Conservation (phyloP, 768 basidiomycete species). For the Daedalea quercina region DNA sequence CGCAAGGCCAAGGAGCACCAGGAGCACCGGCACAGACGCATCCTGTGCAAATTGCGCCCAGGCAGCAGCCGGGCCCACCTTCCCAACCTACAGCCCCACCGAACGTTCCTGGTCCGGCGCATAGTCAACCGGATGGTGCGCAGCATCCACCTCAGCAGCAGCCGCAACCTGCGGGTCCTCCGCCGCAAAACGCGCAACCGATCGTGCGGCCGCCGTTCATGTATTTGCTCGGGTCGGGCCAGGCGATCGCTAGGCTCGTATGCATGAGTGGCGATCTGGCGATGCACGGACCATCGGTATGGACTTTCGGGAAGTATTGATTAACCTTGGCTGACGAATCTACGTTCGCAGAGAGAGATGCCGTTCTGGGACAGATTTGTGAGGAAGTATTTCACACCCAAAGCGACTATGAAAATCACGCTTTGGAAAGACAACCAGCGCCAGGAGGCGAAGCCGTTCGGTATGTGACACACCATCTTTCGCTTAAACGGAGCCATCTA, state of each 20-base stretch:
- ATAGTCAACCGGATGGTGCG: neutral
- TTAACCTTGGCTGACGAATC: slow-evolving; percentile 2
- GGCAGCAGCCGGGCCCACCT: slow-evolving; percentile 4
- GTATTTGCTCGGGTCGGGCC: slow-evolving; percentile 44
- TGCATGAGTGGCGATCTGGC: slow-evolving; percentile 67
- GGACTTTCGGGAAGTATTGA: no score
- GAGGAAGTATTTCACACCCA: slow-evolving; percentile 62
- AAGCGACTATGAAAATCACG: slow-evolving; percentile 71
- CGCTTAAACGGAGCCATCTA: slow-evolving; percentile 2
- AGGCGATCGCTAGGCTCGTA: slow-evolving; percentile 56
- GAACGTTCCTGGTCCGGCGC: neutral
- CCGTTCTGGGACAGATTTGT: slow-evolving; percentile 64
- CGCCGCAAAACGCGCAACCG: neutral
- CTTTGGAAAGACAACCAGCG: slow-evolving; percentile 83
- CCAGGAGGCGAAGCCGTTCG: slow-evolving; percentile 78
- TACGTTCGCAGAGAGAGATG: slow-evolving; percentile 42
- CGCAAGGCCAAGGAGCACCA: slow-evolving; percentile 4
- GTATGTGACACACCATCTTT: slow-evolving; percentile 35
- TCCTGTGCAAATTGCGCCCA: slow-evolving; percentile 14
- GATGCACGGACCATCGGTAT: slow-evolving; percentile 39
- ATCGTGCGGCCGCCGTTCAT: neutral
- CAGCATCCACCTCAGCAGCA: slow-evolving; percentile 3
- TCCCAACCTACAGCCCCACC: slow-evolving; percentile 1
- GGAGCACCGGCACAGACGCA: slow-evolving; percentile 11
- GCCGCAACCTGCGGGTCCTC: slow-evolving; percentile 3